phyloP scores from a whole-genome alignment of 1,139 yeast genomes.

The Yamadazyma dendronema region DNA sequence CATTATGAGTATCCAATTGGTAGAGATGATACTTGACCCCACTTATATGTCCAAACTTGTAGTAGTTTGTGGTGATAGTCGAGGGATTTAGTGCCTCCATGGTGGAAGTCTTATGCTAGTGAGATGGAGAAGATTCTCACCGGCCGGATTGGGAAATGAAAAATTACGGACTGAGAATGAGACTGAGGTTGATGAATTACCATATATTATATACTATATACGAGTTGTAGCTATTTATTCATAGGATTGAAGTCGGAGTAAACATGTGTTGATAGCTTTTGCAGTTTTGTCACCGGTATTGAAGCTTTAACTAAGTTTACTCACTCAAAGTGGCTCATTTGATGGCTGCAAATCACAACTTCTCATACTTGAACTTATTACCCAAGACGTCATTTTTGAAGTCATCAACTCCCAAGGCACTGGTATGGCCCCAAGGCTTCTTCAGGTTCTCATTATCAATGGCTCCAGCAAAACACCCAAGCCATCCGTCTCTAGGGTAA shows the following conservation, averaged over 20 bases:
- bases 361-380: conserved; percentile 25
- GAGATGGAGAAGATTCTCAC: background rate
- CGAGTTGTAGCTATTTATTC: too few species aligned
- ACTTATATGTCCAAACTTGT: conserved; percentile 39
- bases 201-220: too few species aligned
- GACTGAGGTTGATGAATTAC: background rate
- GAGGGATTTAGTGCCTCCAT: conserved; percentile 20
- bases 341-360: conserved; percentile 8
- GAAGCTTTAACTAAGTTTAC: too few species aligned
- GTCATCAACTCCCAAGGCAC: conserved; percentile 32
- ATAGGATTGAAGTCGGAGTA: too few species aligned
- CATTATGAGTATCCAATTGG: conserved; percentile 23
- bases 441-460: conserved; percentile 31
- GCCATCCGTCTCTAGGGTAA: conserved; percentile 34
- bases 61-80: conserved; percentile 36
- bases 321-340: background rate
- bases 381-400: conserved; percentile 30
- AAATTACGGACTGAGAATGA: too few species aligned
- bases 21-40: conserved; percentile 27
- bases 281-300: too few species aligned
- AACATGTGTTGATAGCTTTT: too few species aligned
- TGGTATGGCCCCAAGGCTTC: conserved; percentile 32
- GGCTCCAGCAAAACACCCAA: conserved; percentile 33
- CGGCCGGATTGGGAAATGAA: background rate
- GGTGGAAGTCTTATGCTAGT: background rate